These are phyloP conservation scores for Ilex paraguariensis DNA, from an alignment of 305 asterid species.

Conservation along the genomic window DNA sequence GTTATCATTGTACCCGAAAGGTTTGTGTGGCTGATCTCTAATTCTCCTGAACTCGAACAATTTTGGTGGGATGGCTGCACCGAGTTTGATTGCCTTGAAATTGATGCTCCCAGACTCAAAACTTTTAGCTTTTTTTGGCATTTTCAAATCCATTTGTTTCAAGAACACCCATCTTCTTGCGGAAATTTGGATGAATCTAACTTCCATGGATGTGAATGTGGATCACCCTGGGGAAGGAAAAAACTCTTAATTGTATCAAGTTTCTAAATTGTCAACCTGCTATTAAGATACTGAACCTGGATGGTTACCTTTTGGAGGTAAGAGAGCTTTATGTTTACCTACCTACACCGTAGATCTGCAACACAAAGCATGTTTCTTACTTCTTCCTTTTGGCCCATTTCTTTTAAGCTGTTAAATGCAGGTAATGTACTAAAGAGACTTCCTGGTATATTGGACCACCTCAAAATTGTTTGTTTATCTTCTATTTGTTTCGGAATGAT, in stretches of 20 bases:
- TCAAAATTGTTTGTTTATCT: constrained; percentile 42
- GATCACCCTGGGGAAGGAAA: constrained; percentile 20
- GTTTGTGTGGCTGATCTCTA: constrained; percentile 31
- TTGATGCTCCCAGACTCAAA: constrained; percentile 35
- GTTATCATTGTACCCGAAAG: constrained; percentile 29
- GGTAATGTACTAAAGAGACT: constrained; percentile 31
- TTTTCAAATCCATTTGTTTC: constrained; percentile 36
- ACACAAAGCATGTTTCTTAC: too few relatives aligned
- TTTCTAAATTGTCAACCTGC: constrained; percentile 40
- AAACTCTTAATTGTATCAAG: constrained; percentile 35
- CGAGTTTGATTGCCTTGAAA: constrained; percentile 38
- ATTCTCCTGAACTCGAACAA: constrained; percentile 44
- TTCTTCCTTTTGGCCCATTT: too few relatives aligned
- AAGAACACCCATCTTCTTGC: constrained; percentile 36
- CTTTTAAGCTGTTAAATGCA: constrained; percentile 42
- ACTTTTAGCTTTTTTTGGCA: constrained; percentile 40
- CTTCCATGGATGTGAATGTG: constrained; percentile 32
- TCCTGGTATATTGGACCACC: constrained; percentile 26
- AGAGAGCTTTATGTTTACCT: constrained; percentile 12
- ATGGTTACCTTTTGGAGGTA: constrained; percentile 52
- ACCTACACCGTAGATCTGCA: too few relatives aligned
- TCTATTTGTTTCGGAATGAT: constrained; percentile 45
- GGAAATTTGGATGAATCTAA: constrained; percentile 34
- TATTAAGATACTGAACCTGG: constrained; percentile 44
- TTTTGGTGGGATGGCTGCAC: constrained; percentile 42